Percentiles rank a stretch among this genome's conserved stretches.
phyloP scores from a whole-genome alignment of 2,329 filamentous ascomycete species.

The Paecilomyces dactylethromorphus region DNA sequence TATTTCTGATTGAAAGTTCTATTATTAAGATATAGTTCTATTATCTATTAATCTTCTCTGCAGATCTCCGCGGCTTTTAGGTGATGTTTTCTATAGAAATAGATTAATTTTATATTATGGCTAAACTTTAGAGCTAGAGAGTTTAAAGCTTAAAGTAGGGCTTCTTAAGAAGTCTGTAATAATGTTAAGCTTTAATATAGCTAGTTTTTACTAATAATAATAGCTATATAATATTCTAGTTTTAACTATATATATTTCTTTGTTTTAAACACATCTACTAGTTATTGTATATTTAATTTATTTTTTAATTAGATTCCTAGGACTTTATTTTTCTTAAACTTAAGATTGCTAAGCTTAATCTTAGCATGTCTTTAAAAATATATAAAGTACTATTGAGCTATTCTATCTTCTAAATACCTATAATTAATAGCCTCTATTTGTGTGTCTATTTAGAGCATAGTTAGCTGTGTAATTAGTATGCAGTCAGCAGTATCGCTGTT shows the following conservation, averaged over 20 bases:
- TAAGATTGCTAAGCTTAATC: not conserved
- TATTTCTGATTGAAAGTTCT: not conserved
- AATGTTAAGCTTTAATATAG: not conserved
- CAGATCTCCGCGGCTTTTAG: not conserved
- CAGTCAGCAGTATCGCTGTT: too few species aligned
- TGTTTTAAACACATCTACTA: not conserved
- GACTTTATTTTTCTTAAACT: not conserved
- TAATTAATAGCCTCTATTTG: not conserved
- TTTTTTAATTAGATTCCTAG: not conserved
- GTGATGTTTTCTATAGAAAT: not conserved
- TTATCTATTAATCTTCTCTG: not conserved
- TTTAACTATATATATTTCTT: not conserved
- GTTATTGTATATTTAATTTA: not conserved
- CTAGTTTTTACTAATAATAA: not conserved
- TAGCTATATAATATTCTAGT: not conserved
- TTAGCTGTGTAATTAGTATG: too few species aligned
- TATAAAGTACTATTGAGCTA: not conserved
- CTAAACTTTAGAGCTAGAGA: not conserved
- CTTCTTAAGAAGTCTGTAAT: not conserved
- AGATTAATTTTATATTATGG: constrained; percentile 28
- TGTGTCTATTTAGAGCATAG: too few species aligned
- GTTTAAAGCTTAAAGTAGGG: not conserved
- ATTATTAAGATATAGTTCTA: not conserved
- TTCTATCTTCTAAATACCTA: not conserved
- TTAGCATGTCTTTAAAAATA: not conserved